Percentiles rank a stretch among this genome's conserved stretches.
phyloP scores from a whole-genome alignment of 768 basidiomycete species.

The Pluteus cervinus region DNA sequence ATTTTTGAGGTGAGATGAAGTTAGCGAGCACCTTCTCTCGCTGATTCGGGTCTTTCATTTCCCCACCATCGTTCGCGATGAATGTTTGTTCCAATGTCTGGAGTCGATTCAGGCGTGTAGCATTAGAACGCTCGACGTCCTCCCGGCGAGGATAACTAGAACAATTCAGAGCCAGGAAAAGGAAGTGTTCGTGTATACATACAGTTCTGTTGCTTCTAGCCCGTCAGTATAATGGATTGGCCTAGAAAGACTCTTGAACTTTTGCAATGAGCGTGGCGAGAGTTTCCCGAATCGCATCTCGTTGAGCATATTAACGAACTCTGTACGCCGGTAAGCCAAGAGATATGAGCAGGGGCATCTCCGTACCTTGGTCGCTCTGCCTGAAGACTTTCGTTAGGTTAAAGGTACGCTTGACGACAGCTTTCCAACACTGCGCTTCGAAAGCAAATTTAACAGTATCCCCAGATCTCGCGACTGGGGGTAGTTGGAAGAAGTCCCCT shows the following conservation, averaged over 20 bases:
- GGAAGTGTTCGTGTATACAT: conserved; percentile 15
- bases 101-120: conserved; percentile 56
- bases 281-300: conserved; percentile 93
- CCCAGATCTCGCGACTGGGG: conserved; percentile 74
- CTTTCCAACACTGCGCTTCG: conserved; percentile 75
- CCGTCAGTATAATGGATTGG: conserved; percentile 74
- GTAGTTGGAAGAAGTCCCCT: conserved; percentile 98
- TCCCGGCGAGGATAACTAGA: conserved; percentile 84
- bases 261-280: conserved; percentile 53
- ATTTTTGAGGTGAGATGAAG: conserved; percentile 76
- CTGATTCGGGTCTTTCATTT: conserved; percentile 43
- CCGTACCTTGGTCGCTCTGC: conserved; percentile 82
- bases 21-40: conserved; percentile 79
- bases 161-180: conserved; percentile 2
- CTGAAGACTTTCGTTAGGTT: conserved; percentile 95
- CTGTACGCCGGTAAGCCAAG: conserved; percentile 29
- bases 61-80: conserved; percentile 58
- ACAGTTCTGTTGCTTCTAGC: conserved; percentile 89
- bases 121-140: conserved; percentile 87
- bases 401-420: conserved; percentile 73
- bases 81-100: conserved; percentile 47
- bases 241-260: conserved; percentile 67
- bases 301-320: conserved; percentile 94
- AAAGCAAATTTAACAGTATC: conserved; percentile 79
- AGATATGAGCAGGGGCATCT: conserved; percentile 2